Evolutionary conservation across 108 stramenopile species (phyloP), one percentile per base, ranked within the genome.

Genomic region (Cylindrotheca closterium): DNA sequence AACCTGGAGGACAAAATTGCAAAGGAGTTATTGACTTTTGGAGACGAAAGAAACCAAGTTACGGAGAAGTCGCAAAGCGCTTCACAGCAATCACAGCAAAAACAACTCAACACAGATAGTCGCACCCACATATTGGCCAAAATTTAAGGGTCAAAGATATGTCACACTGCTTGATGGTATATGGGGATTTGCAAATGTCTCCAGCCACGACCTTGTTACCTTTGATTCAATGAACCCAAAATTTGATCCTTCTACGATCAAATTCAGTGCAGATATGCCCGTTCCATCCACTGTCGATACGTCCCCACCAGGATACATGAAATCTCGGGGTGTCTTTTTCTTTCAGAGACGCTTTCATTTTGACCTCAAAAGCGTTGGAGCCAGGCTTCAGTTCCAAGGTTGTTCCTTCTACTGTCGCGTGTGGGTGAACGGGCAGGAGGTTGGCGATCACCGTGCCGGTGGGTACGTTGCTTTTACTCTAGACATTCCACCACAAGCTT

Each of bases 331-430:
- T 2, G 71, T 73, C 2, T 49, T 59, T 4, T 62, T 63, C 23
- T 78, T 73, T 53, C 67, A 51, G 10, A 78, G 15, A 15, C 22
- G 4, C 51, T 78, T n/a, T 29, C 10, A 1, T 27, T 23, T 60
- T 2, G 1, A 19, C 30, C 49, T 49, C 17, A 28, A 1, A 24
- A 5, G 10, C 32, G 34, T 15, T 15, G 51, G 21, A 8, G 71
- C 71, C 42, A 54, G 68, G 15, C 33, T 79, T 18, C 55, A 58
- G 7, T 79, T 79, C 33, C 60, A 65, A 54, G 73, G 68, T 4
- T 79, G 78, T 52, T 63, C 67, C 1, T 79, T 79, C 56, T 79
- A 74, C 58, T 79, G 78, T 60, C 58, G 78, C n/a, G 78, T 74
- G 8, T 79, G 63, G 63, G 45, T 79, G 26, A 74, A 79, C 58